Base-by-base conservation (phyloP, 2,329 filamentous ascomycete species). In the Metarhizium anisopliae region DNA sequence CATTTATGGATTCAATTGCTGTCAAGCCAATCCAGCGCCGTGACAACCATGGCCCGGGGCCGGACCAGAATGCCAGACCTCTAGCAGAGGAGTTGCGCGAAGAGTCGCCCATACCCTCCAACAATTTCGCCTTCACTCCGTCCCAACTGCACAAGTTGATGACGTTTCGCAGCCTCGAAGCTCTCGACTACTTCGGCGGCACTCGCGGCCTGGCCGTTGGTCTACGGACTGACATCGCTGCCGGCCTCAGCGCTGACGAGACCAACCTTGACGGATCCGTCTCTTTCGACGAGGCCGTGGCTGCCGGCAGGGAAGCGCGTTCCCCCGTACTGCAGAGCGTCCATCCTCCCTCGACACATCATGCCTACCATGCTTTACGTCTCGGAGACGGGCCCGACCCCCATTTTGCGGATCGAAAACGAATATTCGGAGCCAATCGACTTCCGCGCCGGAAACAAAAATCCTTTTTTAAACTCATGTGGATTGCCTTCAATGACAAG, bases 401-500 rank as follows among this genome's bases (percentile, higher is more conserved):
- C 30, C 60, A 61, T 45, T 71, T 66, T 47, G 57, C 66, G 20
- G 88, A 91, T 63, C 83, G 89, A 25, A 86, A 81, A 64, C 82
- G 86, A 40, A 75, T 91, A 7, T 92, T 83, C 66, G 83, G 82
- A 54, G 80, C 83, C 59, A 91, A 91, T 52, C 64, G 64, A 7
- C 65, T 67, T 1, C 71, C 66, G 0, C 83, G 82, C 60, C 82
- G 82, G 63, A 87, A 87, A 64, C 75, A 84, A 29, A 90, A 90
- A 67, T 84, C 76, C 43, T 83, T 91, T 53, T 74, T 86, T 58
- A 77, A 85, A 64, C 72, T 91, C 52, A 62, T 72, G 59, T 92
- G 88, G 88, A 86, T 90, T 63, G 87, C 87, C 1, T 90, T 89
- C 71, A 90, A 91, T 66, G 88, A 92, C 70, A 92, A 91, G 64